Evolutionary conservation across 257 asterid species (phyloP).

Genomic region (Paulownia fortunei): DNA sequence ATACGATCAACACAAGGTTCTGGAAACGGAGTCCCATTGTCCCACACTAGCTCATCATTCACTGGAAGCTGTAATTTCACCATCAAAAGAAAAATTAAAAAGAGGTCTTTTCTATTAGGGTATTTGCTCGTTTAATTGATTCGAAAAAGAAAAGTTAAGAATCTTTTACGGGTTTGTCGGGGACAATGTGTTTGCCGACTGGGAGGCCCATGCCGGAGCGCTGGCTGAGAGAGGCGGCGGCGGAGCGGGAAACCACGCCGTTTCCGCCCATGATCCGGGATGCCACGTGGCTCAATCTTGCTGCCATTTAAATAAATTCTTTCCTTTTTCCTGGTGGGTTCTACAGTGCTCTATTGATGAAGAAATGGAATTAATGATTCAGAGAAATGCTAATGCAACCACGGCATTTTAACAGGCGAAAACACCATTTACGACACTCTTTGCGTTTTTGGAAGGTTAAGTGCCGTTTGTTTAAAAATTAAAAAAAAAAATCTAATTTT

Average conservation of each 20-base stretch:
- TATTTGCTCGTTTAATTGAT: neutral
- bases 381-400: neutral
- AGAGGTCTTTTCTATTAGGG: neutral
- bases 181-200: conserved; percentile 74
- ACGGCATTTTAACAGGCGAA: neutral
- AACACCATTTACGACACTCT: neutral
- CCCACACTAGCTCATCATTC: conserved; percentile 76
- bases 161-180: conserved; percentile 57
- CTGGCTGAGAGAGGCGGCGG: conserved; percentile 58
- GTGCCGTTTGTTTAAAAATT: too few species aligned
- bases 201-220: conserved; percentile 83
- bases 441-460: too few species aligned
- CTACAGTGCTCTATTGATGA: neutral
- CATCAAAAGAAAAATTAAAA: neutral
- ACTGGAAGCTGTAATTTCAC: conserved; percentile 49
- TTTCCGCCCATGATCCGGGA: conserved; percentile 71
- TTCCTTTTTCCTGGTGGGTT: neutral
- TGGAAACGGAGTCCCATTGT: conserved; percentile 68
- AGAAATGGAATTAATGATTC: neutral
- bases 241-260: conserved; percentile 61
- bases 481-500: too few species aligned
- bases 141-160: neutral
- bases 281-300: conserved; percentile 59
- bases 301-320: conserved; percentile 46
- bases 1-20: conserved; percentile 83